A percentile compares a stretch with the other conserved stretches of the same genome.
These are phyloP conservation scores for Penicillium sp. DNA, from an alignment of 2,329 filamentous ascomycete species.

Conservation along the genomic window DNA sequence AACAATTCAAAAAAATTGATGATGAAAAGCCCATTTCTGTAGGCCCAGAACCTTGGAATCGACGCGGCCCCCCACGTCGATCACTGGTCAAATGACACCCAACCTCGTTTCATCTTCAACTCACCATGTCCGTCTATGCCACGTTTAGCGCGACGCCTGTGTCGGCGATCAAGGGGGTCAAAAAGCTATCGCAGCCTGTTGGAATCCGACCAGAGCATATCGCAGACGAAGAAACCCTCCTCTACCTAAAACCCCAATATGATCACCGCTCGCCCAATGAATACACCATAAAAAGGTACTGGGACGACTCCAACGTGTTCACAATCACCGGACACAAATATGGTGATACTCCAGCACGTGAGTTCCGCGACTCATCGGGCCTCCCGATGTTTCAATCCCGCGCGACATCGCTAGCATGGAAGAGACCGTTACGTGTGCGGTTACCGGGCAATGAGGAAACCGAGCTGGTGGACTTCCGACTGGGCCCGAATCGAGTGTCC, in stretches of 20 bases:
- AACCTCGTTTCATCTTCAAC: background rate
- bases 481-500: conserved; percentile 2
- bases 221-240: conserved; percentile 21
- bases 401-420: conserved; percentile 5
- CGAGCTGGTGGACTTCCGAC: conserved; percentile 16
- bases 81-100: background rate
- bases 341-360: conserved; percentile 23
- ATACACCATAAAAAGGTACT: conserved; percentile 19
- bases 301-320: conserved; percentile 23
- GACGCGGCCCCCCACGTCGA: background rate
- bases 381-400: conserved; percentile 32
- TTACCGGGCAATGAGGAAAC: conserved; percentile 23
- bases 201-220: conserved; percentile 28
- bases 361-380: conserved; percentile 32
- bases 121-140: background rate
- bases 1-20: too few species aligned
- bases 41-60: too few species aligned
- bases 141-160: too few species aligned
- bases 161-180: background rate
- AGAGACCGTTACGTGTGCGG: conserved; percentile 22
- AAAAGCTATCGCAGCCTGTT: conserved; percentile 10
- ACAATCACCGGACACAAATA: conserved; percentile 30
- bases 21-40: too few species aligned
- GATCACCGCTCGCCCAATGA: conserved; percentile 18
- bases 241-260: conserved; percentile 25